A percentile compares a stretch with the other conserved stretches of the same genome.
Evolutionary conservation across 208 protist species (phyloP).

Genomic region (Entamoeba histolytica): DNA sequence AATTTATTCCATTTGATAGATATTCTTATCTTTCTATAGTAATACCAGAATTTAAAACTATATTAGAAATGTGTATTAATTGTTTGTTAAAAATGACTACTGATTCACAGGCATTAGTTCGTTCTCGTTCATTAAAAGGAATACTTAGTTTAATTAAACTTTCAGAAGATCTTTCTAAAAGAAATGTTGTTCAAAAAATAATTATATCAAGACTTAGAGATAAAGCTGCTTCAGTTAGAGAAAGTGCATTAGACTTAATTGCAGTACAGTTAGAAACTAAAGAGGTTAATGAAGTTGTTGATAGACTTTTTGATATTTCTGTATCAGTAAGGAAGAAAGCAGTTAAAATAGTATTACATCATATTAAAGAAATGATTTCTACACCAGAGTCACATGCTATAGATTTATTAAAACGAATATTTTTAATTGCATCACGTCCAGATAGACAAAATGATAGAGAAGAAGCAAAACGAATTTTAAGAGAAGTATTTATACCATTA

Average conservation of each 20-base stretch:
- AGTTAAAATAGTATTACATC: not conserved
- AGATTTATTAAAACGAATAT: not conserved
- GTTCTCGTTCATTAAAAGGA: not conserved
- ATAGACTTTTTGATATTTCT: not conserved
- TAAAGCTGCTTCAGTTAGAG: not conserved
- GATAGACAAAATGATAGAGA: not conserved
- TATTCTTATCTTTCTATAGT: not conserved
- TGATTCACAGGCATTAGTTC: not conserved
- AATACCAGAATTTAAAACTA: not conserved
- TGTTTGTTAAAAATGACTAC: not conserved
- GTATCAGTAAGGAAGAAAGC: not conserved
- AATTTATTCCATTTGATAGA: not conserved
- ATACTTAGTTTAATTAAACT: not conserved
- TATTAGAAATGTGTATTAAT: not conserved
- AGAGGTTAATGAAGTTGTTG: not conserved
- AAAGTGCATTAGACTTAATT: not conserved
- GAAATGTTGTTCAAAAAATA: not conserved
- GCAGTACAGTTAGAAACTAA: not conserved
- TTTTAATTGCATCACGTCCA: not conserved
- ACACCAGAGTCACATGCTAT: not conserved
- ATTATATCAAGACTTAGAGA: not conserved
- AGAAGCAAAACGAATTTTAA: not conserved
- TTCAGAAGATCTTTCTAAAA: not conserved
- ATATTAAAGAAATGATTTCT: not conserved
- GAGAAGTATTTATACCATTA: not conserved